Base-by-base conservation (phyloP, 176 grass and related monocot species). In the Zoysia pacifica region DNA sequence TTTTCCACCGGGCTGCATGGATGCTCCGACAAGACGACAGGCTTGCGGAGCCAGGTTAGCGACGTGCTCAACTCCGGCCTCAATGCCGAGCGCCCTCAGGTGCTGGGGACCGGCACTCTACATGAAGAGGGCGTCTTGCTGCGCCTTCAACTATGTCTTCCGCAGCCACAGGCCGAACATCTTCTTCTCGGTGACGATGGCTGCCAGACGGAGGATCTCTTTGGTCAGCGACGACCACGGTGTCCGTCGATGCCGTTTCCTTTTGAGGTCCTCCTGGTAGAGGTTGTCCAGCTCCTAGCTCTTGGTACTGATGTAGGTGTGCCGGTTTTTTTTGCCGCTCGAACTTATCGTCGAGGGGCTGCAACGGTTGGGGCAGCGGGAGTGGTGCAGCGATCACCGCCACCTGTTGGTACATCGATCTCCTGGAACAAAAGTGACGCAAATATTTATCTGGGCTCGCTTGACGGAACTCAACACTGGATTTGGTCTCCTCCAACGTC, bases 241-340 rank as follows among this genome's bases (percentile, higher is more conserved):
- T 4, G 12, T 14, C 3, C 18, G 0, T 14, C 3, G 1, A 2
- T 7, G 38, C 41, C 49, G 11, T 51, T 1, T 42, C 4, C 6
- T 67, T 69, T 12, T 38, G 8, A 86, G 43, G 35, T 67, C 36
- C 49, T 86, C 52, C 4, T n/a, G 43, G 38, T 14, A 46, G n/a
- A 35, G 35, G 9, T 50, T 13, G 62, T 1, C 53, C 39, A 4
- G 5, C 7, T 74, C 3, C 28, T 15, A 9, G 14, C 51, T 19
- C 70, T 86, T 86, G 77, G 84, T 18, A 51, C 78, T 78, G 65
- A 70, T 3, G 66, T 9, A 9, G 67, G 74, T 46, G 60, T 5
- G 74, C 14, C 39, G 40, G 18, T 0, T 7, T n/a, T 82, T 43
- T 11, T 69, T 64, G 47, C 2, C 80, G 70, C 59, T 35, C 12